Conservation (phyloP, 148 eudicot species). For the Drosera capensis region DNA sequence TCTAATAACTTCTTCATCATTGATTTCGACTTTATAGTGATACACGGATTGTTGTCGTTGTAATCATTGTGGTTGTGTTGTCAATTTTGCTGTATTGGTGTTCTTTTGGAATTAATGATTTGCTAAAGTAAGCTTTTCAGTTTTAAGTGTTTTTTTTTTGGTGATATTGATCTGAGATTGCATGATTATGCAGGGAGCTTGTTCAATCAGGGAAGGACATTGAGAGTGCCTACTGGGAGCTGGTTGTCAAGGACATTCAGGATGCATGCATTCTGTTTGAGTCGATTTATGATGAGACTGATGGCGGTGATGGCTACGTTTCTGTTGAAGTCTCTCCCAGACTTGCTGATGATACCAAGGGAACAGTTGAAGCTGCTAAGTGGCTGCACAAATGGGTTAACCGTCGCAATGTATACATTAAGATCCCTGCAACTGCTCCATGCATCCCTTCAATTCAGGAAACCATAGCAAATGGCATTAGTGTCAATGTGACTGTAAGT, state of each 20-base stretch:
- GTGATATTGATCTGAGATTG: neutral
- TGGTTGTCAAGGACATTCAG: slow-evolving; percentile 92
- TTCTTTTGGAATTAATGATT: no score
- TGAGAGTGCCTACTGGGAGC: slow-evolving; percentile 93
- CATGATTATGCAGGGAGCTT: slow-evolving; percentile 48
- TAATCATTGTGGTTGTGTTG: no score
- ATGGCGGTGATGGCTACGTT: slow-evolving; percentile 87
- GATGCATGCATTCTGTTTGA: slow-evolving; percentile 91
- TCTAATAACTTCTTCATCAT: no score
- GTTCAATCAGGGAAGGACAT: slow-evolving; percentile 77
- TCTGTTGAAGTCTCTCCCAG: slow-evolving; percentile 97
- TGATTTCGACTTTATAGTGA: no score
- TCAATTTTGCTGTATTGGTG: no score
- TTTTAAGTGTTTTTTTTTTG: neutral
- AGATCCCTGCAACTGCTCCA: slow-evolving; percentile 92
- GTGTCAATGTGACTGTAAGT: slow-evolving; percentile 98
- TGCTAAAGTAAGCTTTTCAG: no score
- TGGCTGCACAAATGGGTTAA: slow-evolving; percentile 77
- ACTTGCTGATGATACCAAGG: slow-evolving; percentile 91
- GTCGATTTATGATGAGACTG: slow-evolving; percentile 72
- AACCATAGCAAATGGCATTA: slow-evolving; percentile 74
- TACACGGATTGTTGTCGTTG: no score
- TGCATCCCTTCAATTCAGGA: slow-evolving; percentile 89
- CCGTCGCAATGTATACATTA: slow-evolving; percentile 84
- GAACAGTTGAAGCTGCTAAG: slow-evolving; percentile 90